phyloP scores from a whole-genome alignment of 305 asterid genomes.

The Solanum aculeatissimum region DNA sequence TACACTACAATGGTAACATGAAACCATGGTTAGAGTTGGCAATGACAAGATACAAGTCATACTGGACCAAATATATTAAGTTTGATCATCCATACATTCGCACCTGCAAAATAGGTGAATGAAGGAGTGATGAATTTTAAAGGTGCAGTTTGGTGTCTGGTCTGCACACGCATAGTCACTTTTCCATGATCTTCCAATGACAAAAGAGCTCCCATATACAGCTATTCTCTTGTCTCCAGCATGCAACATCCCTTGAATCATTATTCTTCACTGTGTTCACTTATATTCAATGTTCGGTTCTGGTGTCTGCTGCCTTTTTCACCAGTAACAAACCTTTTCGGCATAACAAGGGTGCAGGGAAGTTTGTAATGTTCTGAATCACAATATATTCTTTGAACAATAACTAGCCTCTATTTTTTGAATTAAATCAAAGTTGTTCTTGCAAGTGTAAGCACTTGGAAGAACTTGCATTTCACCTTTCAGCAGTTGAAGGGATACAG shows the following conservation, averaged over 20 bases:
- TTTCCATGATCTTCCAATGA: background rate
- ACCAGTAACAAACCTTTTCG: background rate
- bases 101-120: conserved; percentile 66
- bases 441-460: background rate
- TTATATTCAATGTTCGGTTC: background rate
- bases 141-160: background rate
- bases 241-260: background rate
- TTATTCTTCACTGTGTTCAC: background rate
- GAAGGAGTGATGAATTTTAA: conserved; percentile 5
- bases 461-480: background rate
- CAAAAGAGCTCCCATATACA: background rate
- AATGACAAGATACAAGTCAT: conserved; percentile 79
- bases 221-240: background rate
- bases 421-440: background rate
- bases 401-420: background rate
- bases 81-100: conserved; percentile 72
- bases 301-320: background rate
- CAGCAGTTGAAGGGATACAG: background rate
- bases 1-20: conserved; percentile 97
- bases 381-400: background rate
- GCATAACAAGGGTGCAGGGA: background rate
- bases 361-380: background rate
- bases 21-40: conserved; percentile 98
- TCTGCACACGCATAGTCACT: background rate
- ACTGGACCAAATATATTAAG: conserved; percentile 84